Base-by-base conservation (phyloP, 768 basidiomycete genomes). In the Termitomyces eurrhizus region DNA sequence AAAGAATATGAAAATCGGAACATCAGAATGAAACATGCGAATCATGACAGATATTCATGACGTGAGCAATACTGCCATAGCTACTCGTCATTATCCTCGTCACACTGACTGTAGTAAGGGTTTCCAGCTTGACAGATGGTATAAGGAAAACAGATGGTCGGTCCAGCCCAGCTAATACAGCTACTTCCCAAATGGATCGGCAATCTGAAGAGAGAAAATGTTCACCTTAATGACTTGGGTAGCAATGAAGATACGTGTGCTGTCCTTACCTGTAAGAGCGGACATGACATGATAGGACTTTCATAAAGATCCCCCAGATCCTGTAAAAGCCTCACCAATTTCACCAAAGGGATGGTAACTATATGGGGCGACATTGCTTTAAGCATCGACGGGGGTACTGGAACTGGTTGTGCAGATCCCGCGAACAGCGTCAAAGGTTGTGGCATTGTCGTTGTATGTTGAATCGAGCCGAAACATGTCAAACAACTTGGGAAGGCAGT, bases 211-310 rank as follows among this genome's bases (percentile, higher is more conserved):
- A 11, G 12, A 24, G 13, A 3, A 26, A 46, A 46, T 5, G 24
- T 73, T 76, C 74, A 59, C 74, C 74, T 56, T 65, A 76, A 55
- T 70, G 63, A 71, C 66, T 64, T 73, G 72, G 33, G 73, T 74
- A 48, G 70, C 64, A 60, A 60, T 66, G n/a, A 73, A 65, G 36
- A 70, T 58, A 49, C 66, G 44, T 16, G 52, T 45, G 39, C 64
- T 70, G 64, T 67, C 62, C 57, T 65, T 67, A 53, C 62, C 61
- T 44, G 62, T 61, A 33, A 61, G 26, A 11, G n/a, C 37, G 46
- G 37, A 33, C 16, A 48, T 49, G 35, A 46, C 36, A 11, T 36
- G 7, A 48, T 18, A 16, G 24, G 36, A 24, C n/a, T 13, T 12
- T 26, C 11, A 44, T 37, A 35, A 36, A 39, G 60, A 53, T 26